Base-by-base conservation (phyloP, 495 filamentous ascomycete species). In the Cryomyces minteri region DNA sequence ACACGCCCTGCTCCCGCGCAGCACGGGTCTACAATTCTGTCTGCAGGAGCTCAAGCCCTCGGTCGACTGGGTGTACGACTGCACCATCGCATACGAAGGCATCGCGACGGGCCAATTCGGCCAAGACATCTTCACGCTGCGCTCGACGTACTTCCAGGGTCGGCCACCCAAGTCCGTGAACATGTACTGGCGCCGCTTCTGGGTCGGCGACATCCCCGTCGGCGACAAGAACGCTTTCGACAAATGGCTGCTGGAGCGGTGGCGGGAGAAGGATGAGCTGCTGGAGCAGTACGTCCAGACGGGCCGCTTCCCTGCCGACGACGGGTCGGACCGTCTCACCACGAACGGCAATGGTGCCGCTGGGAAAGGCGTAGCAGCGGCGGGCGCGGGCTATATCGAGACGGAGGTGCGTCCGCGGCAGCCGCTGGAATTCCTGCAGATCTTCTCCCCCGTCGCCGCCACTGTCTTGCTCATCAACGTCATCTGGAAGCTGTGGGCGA, bases 11-110 rank as follows among this genome's bases (percentile, higher is more conserved):
- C 62, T 88, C 12, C 84, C 84, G 4, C 69, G 84, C 46, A 82
- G 76, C 54, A 87, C 84, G 6, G 84, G 84, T 32, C 68, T 77
- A 41, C 76, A 72, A 45, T 90, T 80, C 55, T 86, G 80, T 52
- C 66, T 90, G 40, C 72, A 73, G 45, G 79, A 88, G 59, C 63
- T 88, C 39, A 69, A 66, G 49, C 69, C 67, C 6, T 84, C 79
- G 0, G 73, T 86, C 5, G 78, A 85, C 7, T 88, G 79, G 55
- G 70, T 88, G 18, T 90, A 90, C 57, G 84, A 90, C 57, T 88
- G 84, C 57, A 90, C 84, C 0, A 70, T 90, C 14, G 81, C 80
- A 6, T 90, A 90, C 59, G 84, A 85, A 60, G 84, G 84, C 25
- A 68, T 90, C 31, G 74, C 75, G 76, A 62, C n/a, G 45, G 31